Evolutionary conservation across 2,329 filamentous ascomycete species (phyloP).

Genomic region (Phyllosticta citriasiana): DNA sequence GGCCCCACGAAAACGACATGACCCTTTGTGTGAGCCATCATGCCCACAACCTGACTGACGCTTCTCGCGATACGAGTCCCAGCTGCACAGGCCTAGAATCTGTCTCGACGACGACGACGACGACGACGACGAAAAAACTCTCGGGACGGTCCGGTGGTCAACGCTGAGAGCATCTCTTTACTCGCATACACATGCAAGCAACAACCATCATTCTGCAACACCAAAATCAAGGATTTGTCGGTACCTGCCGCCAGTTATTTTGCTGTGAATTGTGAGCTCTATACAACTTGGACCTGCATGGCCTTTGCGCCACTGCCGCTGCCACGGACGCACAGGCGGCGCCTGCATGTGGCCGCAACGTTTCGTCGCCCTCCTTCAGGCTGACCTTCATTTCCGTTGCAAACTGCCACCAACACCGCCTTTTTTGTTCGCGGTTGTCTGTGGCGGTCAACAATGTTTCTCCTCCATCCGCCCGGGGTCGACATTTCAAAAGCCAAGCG

Average conservation of each 20-base stretch:
- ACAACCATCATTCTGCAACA: background rate
- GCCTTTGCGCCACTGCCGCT: background rate
- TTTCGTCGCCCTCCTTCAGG: background rate
- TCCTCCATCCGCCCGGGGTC: background rate
- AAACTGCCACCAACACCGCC: background rate
- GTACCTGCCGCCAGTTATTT: background rate
- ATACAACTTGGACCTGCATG: background rate
- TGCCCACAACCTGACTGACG: too few relatives aligned
- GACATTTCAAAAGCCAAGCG: background rate
- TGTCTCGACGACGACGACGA: background rate
- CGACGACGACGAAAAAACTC: background rate
- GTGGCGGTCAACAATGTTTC: background rate
- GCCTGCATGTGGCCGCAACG: background rate
- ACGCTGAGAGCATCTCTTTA: background rate
- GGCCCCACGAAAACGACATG: background rate
- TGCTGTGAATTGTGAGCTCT: background rate
- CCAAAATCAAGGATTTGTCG: background rate
- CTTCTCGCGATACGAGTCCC: too few relatives aligned
- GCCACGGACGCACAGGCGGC: background rate
- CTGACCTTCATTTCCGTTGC: background rate
- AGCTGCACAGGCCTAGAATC: too few relatives aligned
- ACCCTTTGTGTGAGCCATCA: background rate
- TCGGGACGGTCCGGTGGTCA: background rate
- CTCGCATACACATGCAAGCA: background rate
- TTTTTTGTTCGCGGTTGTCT: background rate